Conservation (phyloP, 176 grass and related monocot species). For the Pontederia crassipes region DNA sequence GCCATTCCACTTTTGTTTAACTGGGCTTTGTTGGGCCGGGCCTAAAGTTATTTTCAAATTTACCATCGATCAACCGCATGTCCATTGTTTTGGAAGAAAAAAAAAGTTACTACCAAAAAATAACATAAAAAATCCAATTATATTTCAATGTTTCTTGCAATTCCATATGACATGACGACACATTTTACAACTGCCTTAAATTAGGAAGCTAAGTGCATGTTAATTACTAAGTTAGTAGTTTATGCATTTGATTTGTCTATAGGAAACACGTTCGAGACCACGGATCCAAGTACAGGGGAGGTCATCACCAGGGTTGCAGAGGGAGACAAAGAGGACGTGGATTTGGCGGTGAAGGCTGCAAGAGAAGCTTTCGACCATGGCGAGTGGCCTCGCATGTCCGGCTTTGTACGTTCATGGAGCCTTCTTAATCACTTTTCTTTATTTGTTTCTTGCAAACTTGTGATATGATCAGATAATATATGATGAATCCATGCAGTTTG, state of each 20-base stretch:
- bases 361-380: conserved; percentile 85
- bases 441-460: neutral
- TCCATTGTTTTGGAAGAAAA: neutral
- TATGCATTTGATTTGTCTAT: neutral
- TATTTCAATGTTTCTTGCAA: too few species aligned
- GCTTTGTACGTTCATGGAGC: conserved; percentile 1
- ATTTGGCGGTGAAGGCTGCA: conserved; percentile 60
- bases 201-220: neutral
- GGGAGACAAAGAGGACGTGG: conserved; percentile 64
- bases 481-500: neutral
- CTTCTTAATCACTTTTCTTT: neutral
- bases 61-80: too few species aligned
- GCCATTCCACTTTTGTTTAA: too few species aligned
- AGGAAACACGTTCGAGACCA: conserved; percentile 76
- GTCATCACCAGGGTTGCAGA: conserved; percentile 52
- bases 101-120: neutral
- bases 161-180: too few species aligned
- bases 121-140: too few species aligned
- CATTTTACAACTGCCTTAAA: too few species aligned
- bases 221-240: neutral
- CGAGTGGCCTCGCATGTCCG: conserved; percentile 77
- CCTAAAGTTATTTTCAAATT: too few species aligned
- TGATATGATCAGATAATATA: neutral
- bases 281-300: conserved; percentile 65
- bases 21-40: too few species aligned